Evolutionary conservation across 176 grass and related monocot genomes (phyloP).

Genomic region (Melocanna baccifera): DNA sequence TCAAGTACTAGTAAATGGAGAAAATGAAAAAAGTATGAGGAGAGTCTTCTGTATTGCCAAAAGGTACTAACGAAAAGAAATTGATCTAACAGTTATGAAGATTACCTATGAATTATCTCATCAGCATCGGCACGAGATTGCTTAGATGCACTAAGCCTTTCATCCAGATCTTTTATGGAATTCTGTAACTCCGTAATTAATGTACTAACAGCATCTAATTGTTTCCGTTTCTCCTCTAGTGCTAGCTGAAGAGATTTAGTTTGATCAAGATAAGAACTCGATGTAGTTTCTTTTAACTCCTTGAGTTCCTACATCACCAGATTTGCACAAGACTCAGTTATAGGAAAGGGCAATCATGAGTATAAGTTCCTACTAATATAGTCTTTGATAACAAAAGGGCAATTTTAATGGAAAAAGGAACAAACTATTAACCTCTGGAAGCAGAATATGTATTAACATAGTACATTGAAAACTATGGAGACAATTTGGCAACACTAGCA

Average conservation of each 20-base stretch:
- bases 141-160: constrained; percentile 78
- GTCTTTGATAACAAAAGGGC: not conserved
- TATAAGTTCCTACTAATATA: not conserved
- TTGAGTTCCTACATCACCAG: constrained; percentile 74
- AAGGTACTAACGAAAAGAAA: not conserved
- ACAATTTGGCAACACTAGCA: constrained; percentile 14
- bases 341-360: not conserved
- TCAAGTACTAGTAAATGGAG: not conserved
- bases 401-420: not conserved
- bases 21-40: not conserved
- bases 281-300: constrained; percentile 63
- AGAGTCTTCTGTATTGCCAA: not conserved
- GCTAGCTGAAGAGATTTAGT: constrained; percentile 59
- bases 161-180: constrained; percentile 75
- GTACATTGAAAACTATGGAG: not conserved
- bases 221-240: constrained; percentile 68
- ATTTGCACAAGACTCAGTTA: constrained; percentile 32
- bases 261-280: constrained; percentile 65
- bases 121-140: constrained; percentile 83
- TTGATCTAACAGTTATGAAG: not conserved
- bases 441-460: not conserved
- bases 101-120: constrained; percentile 89
- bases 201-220: constrained; percentile 57
- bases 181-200: constrained; percentile 57
- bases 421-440: not conserved